Evolutionary conservation across 2,329 filamentous ascomycete genomes (phyloP).

Genomic region (Fusarium sp.): DNA sequence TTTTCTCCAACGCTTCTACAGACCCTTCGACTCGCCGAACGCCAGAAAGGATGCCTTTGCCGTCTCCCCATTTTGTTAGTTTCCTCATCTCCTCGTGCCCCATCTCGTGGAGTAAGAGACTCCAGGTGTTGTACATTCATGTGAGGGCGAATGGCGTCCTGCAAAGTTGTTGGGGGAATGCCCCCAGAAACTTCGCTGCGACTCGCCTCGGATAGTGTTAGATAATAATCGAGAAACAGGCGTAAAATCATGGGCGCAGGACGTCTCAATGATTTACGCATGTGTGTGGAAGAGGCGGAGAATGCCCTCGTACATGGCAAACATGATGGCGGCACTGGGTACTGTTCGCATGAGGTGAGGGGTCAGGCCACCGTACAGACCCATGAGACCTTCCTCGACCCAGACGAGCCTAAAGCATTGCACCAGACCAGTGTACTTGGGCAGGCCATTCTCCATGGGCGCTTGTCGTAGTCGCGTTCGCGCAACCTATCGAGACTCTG

Average conservation of each 20-base stretch:
- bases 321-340: constrained; percentile 94
- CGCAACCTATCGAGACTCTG: constrained; percentile 65
- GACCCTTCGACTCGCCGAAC: constrained; percentile 24
- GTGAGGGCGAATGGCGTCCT: constrained; percentile 1
- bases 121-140: constrained; percentile 20
- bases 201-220: constrained; percentile 22
- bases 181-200: background rate
- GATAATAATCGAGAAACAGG: constrained; percentile 2
- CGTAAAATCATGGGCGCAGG: background rate
- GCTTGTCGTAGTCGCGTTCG: constrained; percentile 86
- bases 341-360: constrained; percentile 92
- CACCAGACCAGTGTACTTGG: constrained; percentile 87
- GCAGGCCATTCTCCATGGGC: constrained; percentile 73
- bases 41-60: constrained; percentile 15
- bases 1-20: constrained; percentile 16
- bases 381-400: constrained; percentile 86
- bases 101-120: background rate
- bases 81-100: constrained; percentile 7
- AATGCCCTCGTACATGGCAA: constrained; percentile 81
- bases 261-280: constrained; percentile 36
- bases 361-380: constrained; percentile 89
- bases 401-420: constrained; percentile 90
- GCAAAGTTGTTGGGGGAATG: background rate
- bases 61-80: constrained; percentile 17
- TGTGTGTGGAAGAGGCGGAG: constrained; percentile 57